A percentile compares a stretch with the other conserved stretches of the same genome.
Evolutionary conservation across 1,284 basidiomycete species (phyloP).

Genomic region (Calocybe gambosa): DNA sequence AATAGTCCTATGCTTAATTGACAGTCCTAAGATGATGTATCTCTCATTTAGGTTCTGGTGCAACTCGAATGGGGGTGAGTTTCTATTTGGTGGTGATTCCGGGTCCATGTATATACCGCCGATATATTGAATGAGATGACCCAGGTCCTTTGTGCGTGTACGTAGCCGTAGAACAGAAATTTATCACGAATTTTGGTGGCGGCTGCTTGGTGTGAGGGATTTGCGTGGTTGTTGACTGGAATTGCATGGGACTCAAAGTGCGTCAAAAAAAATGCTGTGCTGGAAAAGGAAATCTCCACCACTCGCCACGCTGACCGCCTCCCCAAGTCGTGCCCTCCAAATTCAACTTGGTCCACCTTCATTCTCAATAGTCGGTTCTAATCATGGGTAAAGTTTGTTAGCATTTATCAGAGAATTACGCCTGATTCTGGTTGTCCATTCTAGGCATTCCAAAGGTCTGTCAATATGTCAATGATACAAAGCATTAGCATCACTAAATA

Average conservation of each 20-base stretch:
- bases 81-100: not conserved
- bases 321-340: not conserved
- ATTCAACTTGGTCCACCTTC: constrained; percentile 1
- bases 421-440: constrained; percentile 6
- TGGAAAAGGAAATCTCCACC: not conserved
- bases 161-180: not conserved
- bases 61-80: not conserved
- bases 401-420: not conserved
- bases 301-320: not conserved
- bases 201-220: not conserved
- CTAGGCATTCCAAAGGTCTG: constrained; percentile 58
- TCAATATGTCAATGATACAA: constrained; percentile 4
- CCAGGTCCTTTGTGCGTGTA: not conserved
- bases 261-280: not conserved
- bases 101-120: no score
- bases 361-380: constrained; percentile 5
- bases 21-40: not conserved
- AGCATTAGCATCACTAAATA: constrained; percentile 11
- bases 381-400: constrained; percentile 28
- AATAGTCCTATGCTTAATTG: not conserved
- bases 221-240: not conserved
- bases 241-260: not conserved
- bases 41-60: not conserved
- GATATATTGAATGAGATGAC: no score
- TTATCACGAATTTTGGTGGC: not conserved